These are phyloP conservation scores for Talaromyces atroroseus DNA, from an alignment of 2,329 filamentous ascomycete genomes.

Conservation along the genomic window DNA sequence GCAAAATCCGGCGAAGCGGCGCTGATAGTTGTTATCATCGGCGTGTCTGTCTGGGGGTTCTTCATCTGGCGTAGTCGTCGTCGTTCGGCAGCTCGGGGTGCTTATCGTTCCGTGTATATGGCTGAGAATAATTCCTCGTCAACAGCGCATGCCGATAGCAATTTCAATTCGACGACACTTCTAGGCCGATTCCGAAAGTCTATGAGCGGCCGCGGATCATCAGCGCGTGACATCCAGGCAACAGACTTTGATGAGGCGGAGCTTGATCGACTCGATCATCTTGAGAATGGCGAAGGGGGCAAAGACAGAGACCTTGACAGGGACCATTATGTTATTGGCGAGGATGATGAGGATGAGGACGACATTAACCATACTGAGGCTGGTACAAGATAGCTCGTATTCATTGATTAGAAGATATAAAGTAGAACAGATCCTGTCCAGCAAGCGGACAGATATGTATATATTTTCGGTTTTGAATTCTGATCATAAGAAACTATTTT, in stretches of 20 bases:
- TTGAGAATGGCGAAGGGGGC: conserved; percentile 12
- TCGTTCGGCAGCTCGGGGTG: conserved; percentile 31
- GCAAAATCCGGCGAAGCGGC: conserved; percentile 81
- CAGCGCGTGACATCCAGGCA: conserved; percentile 51
- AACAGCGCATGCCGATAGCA: background rate
- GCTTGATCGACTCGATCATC: conserved; percentile 48
- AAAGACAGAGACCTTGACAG: conserved; percentile 20
- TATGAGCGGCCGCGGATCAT: conserved; percentile 20
- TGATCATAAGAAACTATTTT: too few species aligned
- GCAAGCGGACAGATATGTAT: too few species aligned
- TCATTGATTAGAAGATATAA: too few species aligned
- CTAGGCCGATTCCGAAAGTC: conserved; percentile 46
- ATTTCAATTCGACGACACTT: conserved; percentile 28
- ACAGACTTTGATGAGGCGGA: conserved; percentile 59
- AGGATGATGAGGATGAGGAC: conserved; percentile 34
- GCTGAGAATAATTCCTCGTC: conserved; percentile 24
- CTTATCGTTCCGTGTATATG: conserved; percentile 38
- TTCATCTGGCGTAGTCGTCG: conserved; percentile 56
- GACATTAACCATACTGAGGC: background rate
- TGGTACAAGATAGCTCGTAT: too few species aligned
- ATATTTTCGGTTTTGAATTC: too few species aligned
- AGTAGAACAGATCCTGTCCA: too few species aligned
- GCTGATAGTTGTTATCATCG: conserved; percentile 72
- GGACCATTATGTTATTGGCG: conserved; percentile 46
- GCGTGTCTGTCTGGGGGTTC: conserved; percentile 68